A percentile compares a stretch with the other conserved stretches of the same genome.
Evolutionary conservation across 2,329 filamentous ascomycete species (phyloP).

Genomic region (Emergomyces pasteurianus): DNA sequence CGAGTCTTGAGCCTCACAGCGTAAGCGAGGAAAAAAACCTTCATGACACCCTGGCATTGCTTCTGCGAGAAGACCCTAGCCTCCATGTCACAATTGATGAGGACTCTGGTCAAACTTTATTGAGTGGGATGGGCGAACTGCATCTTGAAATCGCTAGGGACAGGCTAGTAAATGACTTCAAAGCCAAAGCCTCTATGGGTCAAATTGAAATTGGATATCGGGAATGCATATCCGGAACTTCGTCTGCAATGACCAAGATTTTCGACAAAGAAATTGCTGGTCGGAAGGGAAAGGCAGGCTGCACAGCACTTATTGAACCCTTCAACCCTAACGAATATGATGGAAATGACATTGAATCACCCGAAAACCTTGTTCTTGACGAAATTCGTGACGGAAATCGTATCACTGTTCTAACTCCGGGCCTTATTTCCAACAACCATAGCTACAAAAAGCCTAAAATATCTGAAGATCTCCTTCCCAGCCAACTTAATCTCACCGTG

Average conservation of each 20-base stretch:
- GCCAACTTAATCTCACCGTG: constrained; percentile 39
- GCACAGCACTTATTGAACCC: constrained; percentile 56
- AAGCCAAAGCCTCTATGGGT: constrained; percentile 72
- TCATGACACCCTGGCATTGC: constrained; percentile 59
- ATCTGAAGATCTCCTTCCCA: constrained; percentile 21
- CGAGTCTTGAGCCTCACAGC: constrained; percentile 76
- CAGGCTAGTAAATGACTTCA: constrained; percentile 77
- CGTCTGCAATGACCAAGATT: constrained; percentile 45
- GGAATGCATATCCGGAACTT: constrained; percentile 57
- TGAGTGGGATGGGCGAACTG: constrained; percentile 93
- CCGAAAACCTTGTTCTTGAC: constrained; percentile 26
- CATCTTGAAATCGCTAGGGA: constrained; percentile 90
- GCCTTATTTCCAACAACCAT: constrained; percentile 30
- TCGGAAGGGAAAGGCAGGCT: constrained; percentile 65
- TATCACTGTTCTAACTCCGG: constrained; percentile 45
- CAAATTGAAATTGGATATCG: constrained; percentile 93
- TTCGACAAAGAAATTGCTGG: constrained; percentile 74
- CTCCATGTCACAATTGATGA: constrained; percentile 73
- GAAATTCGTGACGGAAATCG: constrained; percentile 57
- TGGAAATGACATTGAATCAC: constrained; percentile 8
- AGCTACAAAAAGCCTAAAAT: constrained; percentile 16
- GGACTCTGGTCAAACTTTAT: constrained; percentile 82
- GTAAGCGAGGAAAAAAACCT: constrained; percentile 69
- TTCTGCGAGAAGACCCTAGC: constrained; percentile 86
- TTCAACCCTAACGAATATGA: constrained; percentile 20